Base-by-base conservation (phyloP, 2,329 filamentous ascomycete genomes). In the Cladosporium halotolerans region DNA sequence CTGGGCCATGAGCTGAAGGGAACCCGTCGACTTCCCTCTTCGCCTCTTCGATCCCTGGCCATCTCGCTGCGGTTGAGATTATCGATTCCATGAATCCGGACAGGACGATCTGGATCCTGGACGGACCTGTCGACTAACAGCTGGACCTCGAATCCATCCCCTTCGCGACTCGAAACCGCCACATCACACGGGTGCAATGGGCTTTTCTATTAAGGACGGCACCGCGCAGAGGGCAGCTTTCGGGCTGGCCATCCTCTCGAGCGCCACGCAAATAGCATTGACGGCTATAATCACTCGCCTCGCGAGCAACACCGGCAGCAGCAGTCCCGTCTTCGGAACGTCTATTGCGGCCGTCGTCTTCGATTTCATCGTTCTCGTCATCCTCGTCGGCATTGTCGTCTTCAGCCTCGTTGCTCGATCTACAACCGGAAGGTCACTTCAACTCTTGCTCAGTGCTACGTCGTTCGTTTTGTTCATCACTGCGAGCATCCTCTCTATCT, bases 401-500 rank as follows among this genome's bases (percentile, higher is more conserved):
- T 42, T 53, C 14, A 45, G 58, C 10, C 45, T 61, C 16, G 34
- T 53, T n/a, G 54, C 45, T 18, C 54, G 33, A 50, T 59, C 45
- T 14, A 42, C 32, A 50, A 57, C 28, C 14, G 49, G 19, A 33
- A 61, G 38, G 53, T 55, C 39, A 54, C 56, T 7, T 52, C 55
- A 10, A 34, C 43, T 31, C 16, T 53, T 19, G 10, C 51, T 54
- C 40, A 42, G 55, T 43, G 53, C 55, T 11, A 44, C 52, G 2
- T 52, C 56, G 8, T 33, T 55, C 4, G 43, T 57, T 19, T 49
- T 58, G 2, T 56, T 51, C 32, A n/a, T 57, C 7, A 47, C 60
- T 3, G 57, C 59, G 13, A 54, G 58, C 32, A 52, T 59, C 11
- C 39, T 63, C 9, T 59, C 63, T 2, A 55, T 65, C 18, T 56